Base-by-base conservation (phyloP, 2,329 filamentous ascomycete genomes). In the Hypoxylon sp. region DNA sequence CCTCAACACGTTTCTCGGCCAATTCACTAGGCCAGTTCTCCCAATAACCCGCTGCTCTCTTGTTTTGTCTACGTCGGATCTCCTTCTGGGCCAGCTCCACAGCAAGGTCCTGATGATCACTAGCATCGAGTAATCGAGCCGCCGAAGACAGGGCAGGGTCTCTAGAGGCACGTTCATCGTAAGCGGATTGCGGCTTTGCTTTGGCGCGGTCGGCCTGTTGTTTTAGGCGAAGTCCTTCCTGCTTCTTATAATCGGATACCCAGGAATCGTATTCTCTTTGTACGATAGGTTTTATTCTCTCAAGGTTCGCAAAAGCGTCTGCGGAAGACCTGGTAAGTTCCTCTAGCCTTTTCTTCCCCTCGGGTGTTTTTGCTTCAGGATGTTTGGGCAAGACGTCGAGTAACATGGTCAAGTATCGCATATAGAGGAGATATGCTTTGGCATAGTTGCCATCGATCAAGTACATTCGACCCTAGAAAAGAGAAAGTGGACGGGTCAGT, bases 351-450 rank as follows among this genome's bases (percentile, higher is more conserved):
- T 79, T 82, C 34, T 83, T 82, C 6, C 84, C 86, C 25, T 87
- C 83, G 7, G 83, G 79, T 5, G 84, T 80, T 61, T 82, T 87
- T 34, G 83, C 83, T 47, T 94, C 84, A 1, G 93, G 91, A 63
- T 97, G 94, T 1, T 76, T 80, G 0, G 83, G 79, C 6, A 99
- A 78, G 44, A 88, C 81, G 5, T 90, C 82, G 19, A 96, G 76
- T 16, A 96, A 83, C n/a, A 99, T 84, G 43, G 87, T 81, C 7
- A 91, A 91, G 73, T 96, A 91, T 62, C 94, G 86, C 68, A 94
- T 90, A n/a, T 96, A 82, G 51, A 97, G 84, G 45, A 97, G 81
- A 70, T 96, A 99, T 3, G 93, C 90, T 67, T 94, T 88, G 63
- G 91, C 84, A 59, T 91, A 84, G 71, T 97, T 92, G 64, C 88